Evolutionary conservation across 495 filamentous ascomycete genomes (phyloP).

Genomic region (Daldinia vernicosa): DNA sequence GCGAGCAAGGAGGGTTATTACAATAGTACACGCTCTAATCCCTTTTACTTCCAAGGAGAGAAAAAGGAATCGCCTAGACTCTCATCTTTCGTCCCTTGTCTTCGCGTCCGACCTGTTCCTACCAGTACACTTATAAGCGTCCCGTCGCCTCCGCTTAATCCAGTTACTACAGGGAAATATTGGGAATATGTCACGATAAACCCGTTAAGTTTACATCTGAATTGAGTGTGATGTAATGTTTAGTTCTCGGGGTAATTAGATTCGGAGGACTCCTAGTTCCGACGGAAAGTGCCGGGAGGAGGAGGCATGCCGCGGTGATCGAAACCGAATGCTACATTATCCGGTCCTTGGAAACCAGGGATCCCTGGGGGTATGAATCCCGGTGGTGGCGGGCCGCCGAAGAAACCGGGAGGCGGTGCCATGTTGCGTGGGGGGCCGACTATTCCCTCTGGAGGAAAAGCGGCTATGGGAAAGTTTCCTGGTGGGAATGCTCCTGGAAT

Average conservation of each 20-base stretch:
- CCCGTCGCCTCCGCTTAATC: neutral
- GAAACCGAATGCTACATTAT: constrained; percentile 53
- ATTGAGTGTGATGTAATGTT: neutral
- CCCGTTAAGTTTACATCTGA: neutral
- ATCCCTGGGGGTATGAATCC: constrained; percentile 58
- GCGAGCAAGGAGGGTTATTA: constrained; percentile 35
- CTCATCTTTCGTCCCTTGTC: constrained; percentile 2
- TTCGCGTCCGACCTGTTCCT: constrained; percentile 5
- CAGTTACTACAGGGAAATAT: constrained; percentile 9
- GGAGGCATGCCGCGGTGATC: constrained; percentile 57
- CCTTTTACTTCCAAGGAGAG: constrained; percentile 8
- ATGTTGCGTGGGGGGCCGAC: constrained; percentile 52
- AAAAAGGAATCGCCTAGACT: constrained; percentile 14
- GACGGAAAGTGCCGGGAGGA: constrained; percentile 48
- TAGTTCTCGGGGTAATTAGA: neutral
- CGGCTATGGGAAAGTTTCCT: constrained; percentile 58
- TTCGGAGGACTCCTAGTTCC: constrained; percentile 32
- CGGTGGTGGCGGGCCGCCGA: constrained; percentile 52
- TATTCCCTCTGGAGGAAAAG: constrained; percentile 56
- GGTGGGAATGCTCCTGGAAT: constrained; percentile 58
- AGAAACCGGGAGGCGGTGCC: constrained; percentile 61
- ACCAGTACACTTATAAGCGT: constrained; percentile 15
- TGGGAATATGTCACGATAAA: neutral
- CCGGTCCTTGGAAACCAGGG: constrained; percentile 59
- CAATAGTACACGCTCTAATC: constrained; percentile 24